These are phyloP conservation scores for Helotiales sp. DNA, from an alignment of 2,329 filamentous ascomycete species.

Conservation along the genomic window DNA sequence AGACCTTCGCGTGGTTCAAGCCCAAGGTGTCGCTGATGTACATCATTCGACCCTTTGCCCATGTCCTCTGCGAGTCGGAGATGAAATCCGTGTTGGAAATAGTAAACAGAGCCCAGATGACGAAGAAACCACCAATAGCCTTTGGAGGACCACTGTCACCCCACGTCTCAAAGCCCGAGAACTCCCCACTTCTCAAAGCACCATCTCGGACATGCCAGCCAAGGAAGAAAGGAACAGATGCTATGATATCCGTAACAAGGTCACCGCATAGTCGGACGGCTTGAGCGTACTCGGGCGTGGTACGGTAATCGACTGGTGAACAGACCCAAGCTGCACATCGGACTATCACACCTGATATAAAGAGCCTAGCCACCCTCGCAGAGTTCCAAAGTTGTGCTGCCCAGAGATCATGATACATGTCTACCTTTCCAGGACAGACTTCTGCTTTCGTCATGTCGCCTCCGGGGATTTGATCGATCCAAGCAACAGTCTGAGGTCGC, in stretches of 20 bases:
- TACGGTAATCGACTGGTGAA: slow-evolving; percentile 60
- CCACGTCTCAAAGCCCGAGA: slow-evolving; percentile 50
- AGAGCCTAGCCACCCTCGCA: slow-evolving; percentile 52
- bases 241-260: slow-evolving; percentile 58
- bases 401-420: slow-evolving; percentile 60
- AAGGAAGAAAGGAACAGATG: slow-evolving; percentile 61
- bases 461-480: slow-evolving; percentile 54
- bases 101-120: slow-evolving; percentile 59
- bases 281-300: slow-evolving; percentile 60
- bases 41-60: slow-evolving; percentile 53
- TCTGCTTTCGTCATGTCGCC: slow-evolving; percentile 54
- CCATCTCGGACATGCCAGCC: slow-evolving; percentile 53
- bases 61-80: slow-evolving; percentile 58
- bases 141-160: slow-evolving; percentile 47
- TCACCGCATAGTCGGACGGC: slow-evolving; percentile 52
- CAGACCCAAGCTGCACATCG: slow-evolving; percentile 62
- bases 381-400: slow-evolving; percentile 59
- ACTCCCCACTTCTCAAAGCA: slow-evolving; percentile 32
- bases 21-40: slow-evolving; percentile 57
- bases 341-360: slow-evolving; percentile 55
- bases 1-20: slow-evolving; percentile 56
- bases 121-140: slow-evolving; percentile 57
- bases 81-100: slow-evolving; percentile 57
- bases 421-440: slow-evolving; percentile 60
- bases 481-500: slow-evolving; percentile 52